Base-by-base conservation (phyloP, 2,329 filamentous ascomycete genomes). In the Dactylellina haptotyla region DNA sequence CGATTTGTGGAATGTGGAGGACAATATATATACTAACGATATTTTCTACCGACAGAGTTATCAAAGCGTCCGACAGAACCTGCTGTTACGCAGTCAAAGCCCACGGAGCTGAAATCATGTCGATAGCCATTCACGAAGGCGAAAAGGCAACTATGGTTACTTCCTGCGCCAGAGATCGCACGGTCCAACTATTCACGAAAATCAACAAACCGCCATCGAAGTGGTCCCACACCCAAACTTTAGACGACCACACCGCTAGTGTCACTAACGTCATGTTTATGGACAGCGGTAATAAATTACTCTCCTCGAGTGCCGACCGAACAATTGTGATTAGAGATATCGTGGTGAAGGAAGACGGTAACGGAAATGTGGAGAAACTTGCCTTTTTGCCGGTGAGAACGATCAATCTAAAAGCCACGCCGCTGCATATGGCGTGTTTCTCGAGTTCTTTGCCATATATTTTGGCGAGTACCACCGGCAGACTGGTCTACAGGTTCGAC, bases 281-380 rank as follows among this genome's bases (percentile, higher is more conserved):
- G 1, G 86, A 89, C 43, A 87, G 92, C 79, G 88, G 88, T 3
- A 83, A 84, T 41, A 89, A 85, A 75, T 82, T 98, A 46, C 85
- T 98, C 18, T 97, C 95, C 0, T 93, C 90, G 78, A 97, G 94
- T 1, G 85, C 92, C 54, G 95, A 99, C 81, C 88, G 95, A 43
- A 96, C 92, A 0, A 82, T 93, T 23, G 86, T 94, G 18, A 87
- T 87, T 20, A 89, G 89, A 75, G 88, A 92, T 32, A 84, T 84
- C 28, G 87, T 88, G 6, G 78, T 79, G 6, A 82, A 84, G 0
- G 86, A 88, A 34, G 85, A 63, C 18, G 67, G 69, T 12, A 74
- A 76, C 50, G 77, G 77, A 23, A 65, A 75, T 20, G 32, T 76
- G 32, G 75, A 73, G 23, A 58, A 86, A 2, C 83, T 92, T 76